Percentiles rank a stretch among this genome's conserved stretches.
Conservation (phyloP, 257 asterid genomes). For the Nicotiana noctiflora region DNA sequence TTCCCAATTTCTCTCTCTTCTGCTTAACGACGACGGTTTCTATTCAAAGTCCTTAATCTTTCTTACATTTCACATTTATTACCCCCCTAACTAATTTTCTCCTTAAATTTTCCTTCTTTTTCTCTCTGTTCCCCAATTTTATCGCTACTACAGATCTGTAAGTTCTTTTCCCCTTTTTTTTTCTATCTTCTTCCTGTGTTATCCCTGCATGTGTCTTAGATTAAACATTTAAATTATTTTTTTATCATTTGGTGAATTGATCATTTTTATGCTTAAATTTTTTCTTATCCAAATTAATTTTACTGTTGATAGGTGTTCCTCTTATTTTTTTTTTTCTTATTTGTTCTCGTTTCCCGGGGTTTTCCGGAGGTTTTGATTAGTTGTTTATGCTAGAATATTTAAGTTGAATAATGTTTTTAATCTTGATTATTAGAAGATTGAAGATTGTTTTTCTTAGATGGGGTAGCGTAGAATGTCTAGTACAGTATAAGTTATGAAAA, state of each 20-base stretch:
- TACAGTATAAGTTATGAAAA: not conserved
- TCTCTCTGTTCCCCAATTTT: conserved; percentile 4
- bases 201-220: not conserved
- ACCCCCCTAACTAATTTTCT: not conserved
- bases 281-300: not conserved
- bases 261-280: no score
- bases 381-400: not conserved
- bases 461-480: not conserved
- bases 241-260: not conserved
- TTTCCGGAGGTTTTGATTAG: not conserved
- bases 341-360: not conserved
- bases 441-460: not conserved
- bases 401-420: not conserved
- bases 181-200: not conserved
- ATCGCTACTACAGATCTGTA: conserved; percentile 16
- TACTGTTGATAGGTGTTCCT: not conserved
- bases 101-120: not conserved
- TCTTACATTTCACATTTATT: conserved; percentile 1
- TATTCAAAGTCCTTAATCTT: conserved; percentile 15
- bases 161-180: not conserved
- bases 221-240: not conserved
- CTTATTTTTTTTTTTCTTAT: not conserved
- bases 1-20: not conserved
- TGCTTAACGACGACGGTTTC: conserved; percentile 29
- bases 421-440: not conserved